Conservation (phyloP, 106 monocot species). For the Amphibolis antarctica region DNA sequence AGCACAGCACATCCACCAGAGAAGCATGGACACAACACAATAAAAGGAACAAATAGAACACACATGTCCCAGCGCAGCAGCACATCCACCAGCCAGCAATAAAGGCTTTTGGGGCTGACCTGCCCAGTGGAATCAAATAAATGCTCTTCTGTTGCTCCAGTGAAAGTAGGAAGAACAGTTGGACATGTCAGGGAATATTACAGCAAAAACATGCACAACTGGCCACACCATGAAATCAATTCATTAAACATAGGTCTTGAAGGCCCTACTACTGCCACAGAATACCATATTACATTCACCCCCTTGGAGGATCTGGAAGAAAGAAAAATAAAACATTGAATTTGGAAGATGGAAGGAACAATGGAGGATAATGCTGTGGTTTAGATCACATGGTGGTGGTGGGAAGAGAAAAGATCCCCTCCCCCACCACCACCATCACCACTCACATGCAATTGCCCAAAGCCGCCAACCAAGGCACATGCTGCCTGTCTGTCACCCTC, state of each 20-base stretch:
- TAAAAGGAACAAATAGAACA: background rate
- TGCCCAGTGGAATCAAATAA: background rate
- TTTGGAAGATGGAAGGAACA: slow-evolving; percentile 3
- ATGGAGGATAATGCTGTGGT: background rate
- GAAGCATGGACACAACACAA: background rate
- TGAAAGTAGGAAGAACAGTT: too few species aligned
- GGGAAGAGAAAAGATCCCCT: background rate
- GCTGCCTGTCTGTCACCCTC: background rate
- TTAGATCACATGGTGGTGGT: slow-evolving; percentile 1
- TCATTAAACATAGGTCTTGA: background rate
- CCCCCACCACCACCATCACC: background rate
- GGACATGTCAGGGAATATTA: background rate
- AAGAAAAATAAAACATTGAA: background rate
- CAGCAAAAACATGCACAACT: background rate
- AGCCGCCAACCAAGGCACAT: slow-evolving; percentile 6
- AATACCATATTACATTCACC: background rate
- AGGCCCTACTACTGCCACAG: background rate
- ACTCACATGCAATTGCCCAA: background rate
- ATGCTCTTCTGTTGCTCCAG: too few species aligned
- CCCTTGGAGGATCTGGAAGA: background rate
- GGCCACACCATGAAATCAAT: background rate
- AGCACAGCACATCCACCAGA: background rate
- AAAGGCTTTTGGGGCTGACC: background rate
- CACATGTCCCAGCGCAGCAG: background rate
- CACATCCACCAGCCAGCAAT: background rate